These are phyloP conservation scores for Pythium volutum DNA, from an alignment of 352 stramenopile species.

Conservation along the genomic window DNA sequence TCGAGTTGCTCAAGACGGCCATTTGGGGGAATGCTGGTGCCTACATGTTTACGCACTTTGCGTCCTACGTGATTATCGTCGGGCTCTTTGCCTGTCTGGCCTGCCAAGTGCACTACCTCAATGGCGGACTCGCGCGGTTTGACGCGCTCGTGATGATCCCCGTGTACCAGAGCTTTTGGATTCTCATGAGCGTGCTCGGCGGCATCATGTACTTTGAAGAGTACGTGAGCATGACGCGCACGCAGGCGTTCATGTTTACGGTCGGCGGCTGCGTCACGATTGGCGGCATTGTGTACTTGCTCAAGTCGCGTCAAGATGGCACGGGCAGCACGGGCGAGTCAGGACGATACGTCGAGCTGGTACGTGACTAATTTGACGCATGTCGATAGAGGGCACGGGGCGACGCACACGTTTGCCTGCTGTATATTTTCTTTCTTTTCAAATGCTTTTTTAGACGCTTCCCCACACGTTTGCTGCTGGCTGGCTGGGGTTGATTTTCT, in stretches of 20 bases:
- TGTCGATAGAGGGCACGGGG: no score
- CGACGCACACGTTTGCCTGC: background rate
- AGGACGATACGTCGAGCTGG: conserved; percentile 64
- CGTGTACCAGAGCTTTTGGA: conserved; percentile 92
- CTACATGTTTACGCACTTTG: conserved; percentile 73
- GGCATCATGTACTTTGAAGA: conserved; percentile 93
- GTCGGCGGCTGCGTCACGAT: conserved; percentile 75
- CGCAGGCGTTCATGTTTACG: conserved; percentile 81
- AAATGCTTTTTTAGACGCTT: conserved; percentile 7
- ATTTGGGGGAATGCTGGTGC: conserved; percentile 77
- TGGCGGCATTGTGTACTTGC: conserved; percentile 66
- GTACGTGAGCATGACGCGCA: conserved; percentile 78
- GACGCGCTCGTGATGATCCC: conserved; percentile 88
- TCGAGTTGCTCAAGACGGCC: conserved; percentile 88
- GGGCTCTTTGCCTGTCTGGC: conserved; percentile 65
- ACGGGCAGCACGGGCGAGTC: conserved; percentile 28
- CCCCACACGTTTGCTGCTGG: background rate
- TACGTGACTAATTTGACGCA: conserved; percentile 25
- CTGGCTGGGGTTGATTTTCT: background rate
- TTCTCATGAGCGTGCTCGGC: conserved; percentile 86
- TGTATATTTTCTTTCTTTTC: conserved; percentile 3
- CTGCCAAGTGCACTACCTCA: conserved; percentile 87
- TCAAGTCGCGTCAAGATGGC: conserved; percentile 48
- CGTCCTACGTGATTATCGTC: conserved; percentile 79
- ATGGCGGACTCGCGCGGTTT: conserved; percentile 85